Evolutionary conservation across 495 filamentous ascomycete species (phyloP), one percentile per base, ranked within the genome.

Genomic region (Hypoxylon fragiforme): DNA sequence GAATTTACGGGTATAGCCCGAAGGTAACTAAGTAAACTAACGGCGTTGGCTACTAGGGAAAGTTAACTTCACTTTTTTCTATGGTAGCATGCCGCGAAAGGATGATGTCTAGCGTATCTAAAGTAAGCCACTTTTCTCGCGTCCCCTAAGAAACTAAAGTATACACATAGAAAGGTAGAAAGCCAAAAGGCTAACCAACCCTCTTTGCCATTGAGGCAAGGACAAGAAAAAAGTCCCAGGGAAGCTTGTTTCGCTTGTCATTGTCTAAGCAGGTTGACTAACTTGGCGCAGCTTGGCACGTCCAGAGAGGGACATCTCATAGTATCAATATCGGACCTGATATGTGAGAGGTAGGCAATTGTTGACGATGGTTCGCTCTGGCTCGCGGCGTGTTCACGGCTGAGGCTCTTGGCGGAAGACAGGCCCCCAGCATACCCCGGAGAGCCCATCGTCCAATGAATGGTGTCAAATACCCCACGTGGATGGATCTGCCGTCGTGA

Each of bases 391-490:
- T 30, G 19, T 41, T 58, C 40, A 49, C 43, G 54, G 59, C 53
- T 63, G 59, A 58, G 53, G 59, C 59, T 63, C 59, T 63, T 63
- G 59, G 59, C 59, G 34, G 42, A 9, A 26, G 8, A 22, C 28
- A 45, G 34, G 16, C 26, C 21, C 22, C 40, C 45, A 19, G 9
- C 18, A 26, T 26, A 22, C 45, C 50, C 42, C 16, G 8, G 45
- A 13, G 35, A 16, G 16, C 7, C 16, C 44, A 4, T 38, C 13
- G 11, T 3, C 58, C 58, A 62, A 62, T 62, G 3, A 32, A 21
- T 42, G 2, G 11, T 22, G 19, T 9, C 7, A 7, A 18, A 11
- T 0, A 55, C 51, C 58, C 58, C 58, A 62, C 58, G 58, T 62
- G 58, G 37, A 47, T 20, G 30, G 43, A 56, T 48, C 47, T 51